phyloP scores from a whole-genome alignment of 1,139 yeast genomes.

The Scheffersomyces stambukii region DNA sequence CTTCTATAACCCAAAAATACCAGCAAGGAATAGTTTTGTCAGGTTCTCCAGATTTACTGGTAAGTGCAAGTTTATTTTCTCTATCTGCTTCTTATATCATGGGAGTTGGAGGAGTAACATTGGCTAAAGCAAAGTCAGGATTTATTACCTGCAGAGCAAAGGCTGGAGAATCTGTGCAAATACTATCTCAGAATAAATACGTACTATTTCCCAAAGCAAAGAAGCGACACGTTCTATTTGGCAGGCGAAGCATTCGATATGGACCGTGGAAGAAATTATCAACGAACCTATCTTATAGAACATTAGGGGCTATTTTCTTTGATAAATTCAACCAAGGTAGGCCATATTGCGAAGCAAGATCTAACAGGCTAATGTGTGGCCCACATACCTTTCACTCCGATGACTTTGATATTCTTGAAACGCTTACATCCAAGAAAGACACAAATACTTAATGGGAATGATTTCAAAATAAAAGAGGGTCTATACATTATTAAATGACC shows the following conservation, averaged over 20 bases:
- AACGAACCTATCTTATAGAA: slow-evolving; percentile 6
- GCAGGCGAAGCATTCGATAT: slow-evolving; percentile 2
- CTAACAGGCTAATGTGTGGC: slow-evolving; percentile 8
- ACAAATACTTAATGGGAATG: too few species aligned
- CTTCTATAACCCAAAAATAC: slow-evolving; percentile 6
- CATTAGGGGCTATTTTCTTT: slow-evolving; percentile 10
- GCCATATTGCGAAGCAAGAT: slow-evolving; percentile 11
- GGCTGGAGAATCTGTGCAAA: slow-evolving; percentile 6
- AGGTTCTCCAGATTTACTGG: slow-evolving; percentile 7
- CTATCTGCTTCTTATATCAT: slow-evolving; percentile 5
- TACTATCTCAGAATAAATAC: slow-evolving; percentile 5
- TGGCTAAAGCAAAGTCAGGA: slow-evolving; percentile 1
- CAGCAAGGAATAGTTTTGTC: slow-evolving; percentile 3
- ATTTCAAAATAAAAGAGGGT: slow-evolving; percentile 1
- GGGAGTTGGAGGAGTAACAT: slow-evolving; percentile 9
- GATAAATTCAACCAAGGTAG: slow-evolving; percentile 7
- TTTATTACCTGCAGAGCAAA: slow-evolving; percentile 8
- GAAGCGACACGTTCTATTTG: slow-evolving; percentile 4
- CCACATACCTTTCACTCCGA: too few species aligned
- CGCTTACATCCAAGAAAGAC: too few species aligned
- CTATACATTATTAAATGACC: slow-evolving; percentile 1
- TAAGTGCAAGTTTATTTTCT: slow-evolving; percentile 5
- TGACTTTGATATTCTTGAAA: too few species aligned
- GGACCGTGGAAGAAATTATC: slow-evolving; percentile 7
- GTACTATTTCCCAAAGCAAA: slow-evolving; percentile 8